Evolutionary conservation across 371 early-diverging fungal genomes (phyloP), one percentile per base, ranked within the genome.

Genomic region (Amoeboradix gromovi): DNA sequence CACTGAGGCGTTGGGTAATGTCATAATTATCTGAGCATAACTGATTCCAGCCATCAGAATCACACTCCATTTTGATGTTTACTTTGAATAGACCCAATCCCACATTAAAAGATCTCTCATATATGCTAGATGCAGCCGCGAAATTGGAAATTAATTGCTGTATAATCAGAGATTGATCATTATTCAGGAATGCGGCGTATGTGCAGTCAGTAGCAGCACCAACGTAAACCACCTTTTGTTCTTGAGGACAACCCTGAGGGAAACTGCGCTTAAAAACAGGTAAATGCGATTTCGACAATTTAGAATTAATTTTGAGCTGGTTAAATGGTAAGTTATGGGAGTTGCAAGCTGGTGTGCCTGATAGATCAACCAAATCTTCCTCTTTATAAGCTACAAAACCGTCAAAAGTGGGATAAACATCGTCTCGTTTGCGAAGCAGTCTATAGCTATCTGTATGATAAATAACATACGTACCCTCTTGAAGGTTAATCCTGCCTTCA

Each of bases 91-190:
- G 29, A 17, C 68, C 67, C 28, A 70, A 17, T 17, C 12, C 28
- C 17, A 70, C 69, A 31, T 70, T 70, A 17, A 70, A 66, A 17
- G 29, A 16, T 29, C 29, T 70, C 68, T 68, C 69, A 29, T 31
- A 70, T 28, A 70, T 68, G 17, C 17, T 17, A 17, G 69, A 29
- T 1, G 65, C 70, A 1, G 12, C 1, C 30, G 70, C 68, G 29
- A 30, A 70, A 69, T 30, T 70, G 1, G 32, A 31, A 27, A 70
- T 66, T 31, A 70, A 68, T n/a, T 67, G 68, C 30, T 70, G 68
- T 27, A 31, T 29, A 68, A 66, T 27, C 17, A 29, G 70, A 30
- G 12, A 12, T 48, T 31, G 28, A 29, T 28, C 22, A 66, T 28
- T 22, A 17, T 66, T 68, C 28, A 30, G 29, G 1, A 17, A 17